phyloP scores from a whole-genome alignment of 2,329 filamentous ascomycete genomes.

The Aspergillus sp. region DNA sequence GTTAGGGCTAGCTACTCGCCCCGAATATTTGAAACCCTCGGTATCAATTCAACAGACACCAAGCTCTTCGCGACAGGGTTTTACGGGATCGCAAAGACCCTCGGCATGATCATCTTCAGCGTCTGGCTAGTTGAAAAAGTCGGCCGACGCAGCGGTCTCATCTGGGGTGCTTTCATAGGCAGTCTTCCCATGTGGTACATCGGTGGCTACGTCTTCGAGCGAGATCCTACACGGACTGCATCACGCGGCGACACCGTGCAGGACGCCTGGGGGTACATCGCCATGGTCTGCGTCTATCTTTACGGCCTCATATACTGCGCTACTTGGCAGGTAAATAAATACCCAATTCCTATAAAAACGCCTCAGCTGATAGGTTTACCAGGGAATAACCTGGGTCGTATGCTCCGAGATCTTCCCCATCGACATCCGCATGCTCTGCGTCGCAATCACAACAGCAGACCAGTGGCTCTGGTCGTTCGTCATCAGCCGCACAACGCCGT shows the following conservation, averaged over 20 bases:
- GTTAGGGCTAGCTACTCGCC: conserved; percentile 55
- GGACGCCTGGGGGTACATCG: conserved; percentile 5
- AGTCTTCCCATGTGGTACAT: conserved; percentile 63
- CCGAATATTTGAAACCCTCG: conserved; percentile 30
- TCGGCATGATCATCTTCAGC: conserved; percentile 19
- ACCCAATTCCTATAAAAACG: no score
- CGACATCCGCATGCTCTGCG: conserved; percentile 63
- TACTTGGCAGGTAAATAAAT: neutral
- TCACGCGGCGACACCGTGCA: conserved; percentile 36
- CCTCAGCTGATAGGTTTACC: no score
- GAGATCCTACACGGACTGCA: conserved; percentile 47
- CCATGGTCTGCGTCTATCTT: conserved; percentile 10
- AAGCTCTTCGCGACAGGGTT: conserved; percentile 62
- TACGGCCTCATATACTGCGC: conserved; percentile 8
- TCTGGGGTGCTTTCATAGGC: conserved; percentile 54
- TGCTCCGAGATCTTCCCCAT: conserved; percentile 68
- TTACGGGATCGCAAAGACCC: conserved; percentile 56
- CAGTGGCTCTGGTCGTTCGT: conserved; percentile 70
- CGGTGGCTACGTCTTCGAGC: conserved; percentile 50
- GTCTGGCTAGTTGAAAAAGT: conserved; percentile 17
- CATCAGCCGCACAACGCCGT: conserved; percentile 63
- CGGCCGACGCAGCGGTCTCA: conserved; percentile 56
- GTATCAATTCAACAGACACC: conserved; percentile 62
- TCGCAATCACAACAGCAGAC: conserved; percentile 66
- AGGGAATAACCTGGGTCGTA: conserved; percentile 68